These are phyloP conservation scores for Neurospora sp. DNA, from an alignment of 495 filamentous ascomycete genomes.

Conservation along the genomic window DNA sequence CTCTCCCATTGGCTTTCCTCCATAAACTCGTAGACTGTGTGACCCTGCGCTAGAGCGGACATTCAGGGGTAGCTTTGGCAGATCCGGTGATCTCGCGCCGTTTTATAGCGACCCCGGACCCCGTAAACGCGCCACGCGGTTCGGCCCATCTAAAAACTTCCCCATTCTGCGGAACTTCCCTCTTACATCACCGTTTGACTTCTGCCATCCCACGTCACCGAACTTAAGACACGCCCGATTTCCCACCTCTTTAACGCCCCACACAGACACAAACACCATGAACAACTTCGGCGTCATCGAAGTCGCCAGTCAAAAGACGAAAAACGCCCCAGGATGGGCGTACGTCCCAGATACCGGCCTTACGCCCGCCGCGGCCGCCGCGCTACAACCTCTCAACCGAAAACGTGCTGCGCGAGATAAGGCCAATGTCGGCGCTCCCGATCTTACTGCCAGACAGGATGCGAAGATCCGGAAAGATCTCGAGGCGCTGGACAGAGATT, in stretches of 20 bases:
- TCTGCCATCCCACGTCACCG: not conserved
- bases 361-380: constrained; percentile 42
- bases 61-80: not conserved
- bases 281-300: constrained; percentile 61
- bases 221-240: not conserved
- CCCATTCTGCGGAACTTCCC: not conserved
- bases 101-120: not conserved
- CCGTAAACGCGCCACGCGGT: not conserved
- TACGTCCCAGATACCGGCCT: constrained; percentile 73
- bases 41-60: not conserved
- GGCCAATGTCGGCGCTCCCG: constrained; percentile 46
- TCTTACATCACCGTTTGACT: not conserved
- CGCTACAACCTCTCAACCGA: constrained; percentile 33
- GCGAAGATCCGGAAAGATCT: constrained; percentile 68
- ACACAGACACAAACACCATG: constrained; percentile 19
- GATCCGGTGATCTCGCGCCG: not conserved
- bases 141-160: not conserved
- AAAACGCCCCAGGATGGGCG: constrained; percentile 71
- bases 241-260: not conserved
- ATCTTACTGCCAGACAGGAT: constrained; percentile 56
- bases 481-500: constrained; percentile 72
- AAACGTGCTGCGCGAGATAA: constrained; percentile 57
- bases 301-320: constrained; percentile 56
- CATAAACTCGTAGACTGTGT: not conserved
- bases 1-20: not conserved